These are phyloP conservation scores for Epithemia pelagica DNA, from an alignment of 108 stramenopile species.

Conservation along the genomic window DNA sequence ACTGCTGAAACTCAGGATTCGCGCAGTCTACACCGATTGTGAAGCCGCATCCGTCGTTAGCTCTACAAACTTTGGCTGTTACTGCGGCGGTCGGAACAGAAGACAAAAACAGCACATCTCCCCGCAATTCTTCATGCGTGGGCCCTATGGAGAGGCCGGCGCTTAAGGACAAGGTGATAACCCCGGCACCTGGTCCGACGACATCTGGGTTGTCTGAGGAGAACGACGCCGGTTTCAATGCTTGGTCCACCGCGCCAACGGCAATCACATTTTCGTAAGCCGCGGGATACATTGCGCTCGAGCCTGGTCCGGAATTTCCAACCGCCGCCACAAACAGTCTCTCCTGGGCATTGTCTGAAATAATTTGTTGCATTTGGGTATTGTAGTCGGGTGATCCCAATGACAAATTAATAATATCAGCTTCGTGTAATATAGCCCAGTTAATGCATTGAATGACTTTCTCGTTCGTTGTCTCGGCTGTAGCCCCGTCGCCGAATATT, in stretches of 20 bases:
- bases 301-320: neutral
- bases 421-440: too few species aligned
- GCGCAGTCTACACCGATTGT: too few species aligned
- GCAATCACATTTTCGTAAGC: conserved; percentile 26
- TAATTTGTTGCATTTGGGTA: neutral
- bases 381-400: conserved; percentile 17
- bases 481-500: too few species aligned
- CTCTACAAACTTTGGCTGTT: too few species aligned
- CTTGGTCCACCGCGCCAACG: conserved; percentile 28
- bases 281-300: conserved; percentile 26
- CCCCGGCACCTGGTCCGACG: conserved; percentile 36
- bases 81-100: too few species aligned
- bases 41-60: too few species aligned
- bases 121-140: too few species aligned
- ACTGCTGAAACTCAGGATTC: too few species aligned
- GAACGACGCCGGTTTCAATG: conserved; percentile 9
- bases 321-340: neutral
- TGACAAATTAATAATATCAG: conserved; percentile 35
- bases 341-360: neutral
- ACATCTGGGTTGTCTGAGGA: conserved; percentile 27
- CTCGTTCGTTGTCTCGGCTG: too few species aligned
- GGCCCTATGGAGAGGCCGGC: too few species aligned
- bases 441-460: too few species aligned
- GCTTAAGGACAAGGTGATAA: conserved; percentile 19
- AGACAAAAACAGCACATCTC: too few species aligned